These are phyloP conservation scores for Alternaria sp. DNA, from an alignment of 2,329 filamentous ascomycete genomes.

Conservation along the genomic window DNA sequence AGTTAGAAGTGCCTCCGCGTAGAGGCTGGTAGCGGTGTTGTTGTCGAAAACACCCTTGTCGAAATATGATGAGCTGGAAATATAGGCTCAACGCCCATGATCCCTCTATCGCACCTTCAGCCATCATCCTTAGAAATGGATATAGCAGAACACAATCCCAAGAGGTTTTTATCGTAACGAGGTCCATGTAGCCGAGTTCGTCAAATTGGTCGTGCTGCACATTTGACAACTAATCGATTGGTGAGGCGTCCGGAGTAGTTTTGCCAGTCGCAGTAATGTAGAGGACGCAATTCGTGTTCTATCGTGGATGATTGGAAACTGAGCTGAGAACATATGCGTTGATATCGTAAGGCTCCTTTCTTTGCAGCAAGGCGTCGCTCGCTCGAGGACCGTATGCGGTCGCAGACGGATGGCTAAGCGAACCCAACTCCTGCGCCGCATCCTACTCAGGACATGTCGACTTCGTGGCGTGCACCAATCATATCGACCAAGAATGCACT, in stretches of 20 bases:
- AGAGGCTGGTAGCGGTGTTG: background rate
- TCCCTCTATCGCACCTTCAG: background rate
- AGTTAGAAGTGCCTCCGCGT: background rate
- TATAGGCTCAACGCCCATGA: background rate
- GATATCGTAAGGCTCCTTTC: background rate
- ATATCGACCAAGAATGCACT: conserved; percentile 25
- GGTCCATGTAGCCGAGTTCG: background rate
- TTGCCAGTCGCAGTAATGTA: background rate
- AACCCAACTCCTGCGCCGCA: conserved; percentile 33
- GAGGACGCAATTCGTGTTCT: background rate
- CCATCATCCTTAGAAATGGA: background rate
- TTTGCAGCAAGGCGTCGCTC: conserved; percentile 10
- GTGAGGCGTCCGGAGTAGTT: background rate
- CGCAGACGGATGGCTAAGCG: conserved; percentile 37
- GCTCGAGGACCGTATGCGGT: conserved; percentile 17
- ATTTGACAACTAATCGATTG: background rate
- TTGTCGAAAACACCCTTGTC: background rate
- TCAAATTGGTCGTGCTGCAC: conserved; percentile 1
- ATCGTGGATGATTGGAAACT: conserved; percentile 1
- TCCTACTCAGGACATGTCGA: conserved; percentile 30
- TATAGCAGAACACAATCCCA: background rate
- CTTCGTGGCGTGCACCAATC: conserved; percentile 37
- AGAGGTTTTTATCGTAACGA: background rate
- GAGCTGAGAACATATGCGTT: background rate
- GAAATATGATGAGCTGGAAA: background rate